Conservation (phyloP, 176 grass and related monocot genomes). For the Guadua angustifolia region DNA sequence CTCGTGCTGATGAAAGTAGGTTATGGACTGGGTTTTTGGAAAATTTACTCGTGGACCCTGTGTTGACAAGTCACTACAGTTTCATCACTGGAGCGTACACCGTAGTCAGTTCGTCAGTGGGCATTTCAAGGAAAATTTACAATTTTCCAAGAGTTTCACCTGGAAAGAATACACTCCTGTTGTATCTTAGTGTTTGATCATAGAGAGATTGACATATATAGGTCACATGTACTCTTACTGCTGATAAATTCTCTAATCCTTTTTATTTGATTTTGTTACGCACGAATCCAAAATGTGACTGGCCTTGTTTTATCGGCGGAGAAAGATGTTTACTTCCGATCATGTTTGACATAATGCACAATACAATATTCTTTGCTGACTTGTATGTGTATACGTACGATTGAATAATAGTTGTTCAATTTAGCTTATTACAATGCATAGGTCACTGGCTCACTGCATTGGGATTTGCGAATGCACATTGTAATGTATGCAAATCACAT, state of each 20-base stretch:
- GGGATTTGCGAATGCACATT: no score
- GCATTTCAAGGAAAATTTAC: slow-evolving; percentile 30
- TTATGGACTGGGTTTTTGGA: slow-evolving; percentile 89
- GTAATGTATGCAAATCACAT: no score
- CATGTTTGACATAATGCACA: no score
- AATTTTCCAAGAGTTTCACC: slow-evolving; percentile 20
- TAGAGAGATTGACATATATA: slow-evolving; percentile 27
- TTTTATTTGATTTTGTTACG: slow-evolving; percentile 4
- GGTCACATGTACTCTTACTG: not conserved
- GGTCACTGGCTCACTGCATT: no score
- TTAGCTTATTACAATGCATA: no score
- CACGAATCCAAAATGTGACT: not conserved
- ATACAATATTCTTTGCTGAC: no score
- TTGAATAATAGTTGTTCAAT: no score
- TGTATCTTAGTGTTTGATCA: slow-evolving; percentile 26
- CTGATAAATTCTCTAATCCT: not conserved
- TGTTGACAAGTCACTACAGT: slow-evolving; percentile 21
- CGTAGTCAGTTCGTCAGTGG: not conserved
- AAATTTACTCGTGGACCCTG: slow-evolving; percentile 56
- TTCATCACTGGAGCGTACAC: slow-evolving; percentile 34
- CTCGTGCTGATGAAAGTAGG: slow-evolving; percentile 83
- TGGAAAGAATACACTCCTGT: not conserved
- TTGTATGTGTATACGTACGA: no score
- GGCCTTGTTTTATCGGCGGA: not conserved
- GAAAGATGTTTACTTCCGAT: no score